Evolutionary conservation across 768 basidiomycete species (phyloP).

Genomic region (Pilatotrama ljubarskyi): DNA sequence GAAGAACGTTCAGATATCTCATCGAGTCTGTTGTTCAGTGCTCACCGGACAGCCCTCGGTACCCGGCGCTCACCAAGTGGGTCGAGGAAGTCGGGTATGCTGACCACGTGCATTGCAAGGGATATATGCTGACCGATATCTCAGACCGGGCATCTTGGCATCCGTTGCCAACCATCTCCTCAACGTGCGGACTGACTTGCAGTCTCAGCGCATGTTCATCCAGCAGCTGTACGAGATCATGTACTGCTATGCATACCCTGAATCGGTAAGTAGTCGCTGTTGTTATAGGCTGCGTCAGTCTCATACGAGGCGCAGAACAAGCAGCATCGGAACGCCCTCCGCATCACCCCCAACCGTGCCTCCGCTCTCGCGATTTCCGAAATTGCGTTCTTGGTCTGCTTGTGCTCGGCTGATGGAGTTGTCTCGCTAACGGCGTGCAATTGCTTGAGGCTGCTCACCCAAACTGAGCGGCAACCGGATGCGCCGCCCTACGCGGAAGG

Average conservation of each 20-base stretch:
- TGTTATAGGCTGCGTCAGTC: neutral
- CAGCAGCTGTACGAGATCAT: conserved; percentile 60
- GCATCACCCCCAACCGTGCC: conserved; percentile 51
- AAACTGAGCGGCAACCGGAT: conserved; percentile 62
- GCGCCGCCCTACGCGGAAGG: conserved; percentile 51
- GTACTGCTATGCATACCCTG: conserved; percentile 42
- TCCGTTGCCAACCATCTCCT: conserved; percentile 60
- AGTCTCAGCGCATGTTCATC: conserved; percentile 70
- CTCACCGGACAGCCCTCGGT: conserved; percentile 40
- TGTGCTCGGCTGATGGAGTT: conserved; percentile 67
- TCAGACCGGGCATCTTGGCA: conserved; percentile 36
- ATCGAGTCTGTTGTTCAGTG: conserved; percentile 46
- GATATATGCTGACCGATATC: neutral
- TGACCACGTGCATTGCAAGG: neutral
- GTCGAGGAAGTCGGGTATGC: conserved; percentile 51
- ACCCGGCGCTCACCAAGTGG: conserved; percentile 41
- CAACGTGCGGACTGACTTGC: conserved; percentile 56
- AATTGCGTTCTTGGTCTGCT: conserved; percentile 67
- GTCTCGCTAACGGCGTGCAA: conserved; percentile 70
- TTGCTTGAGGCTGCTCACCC: conserved; percentile 66
- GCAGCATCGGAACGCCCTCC: conserved; percentile 47
- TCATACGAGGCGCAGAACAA: conserved; percentile 21
- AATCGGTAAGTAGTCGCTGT: neutral
- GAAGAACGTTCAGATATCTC: conserved; percentile 49
- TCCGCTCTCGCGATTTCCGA: conserved; percentile 70